A percentile compares a stretch with the other conserved stretches of the same genome.
These are phyloP conservation scores for Gonapodya sp. DNA, from an alignment of 192 early-diverging fungal species.

Conservation along the genomic window DNA sequence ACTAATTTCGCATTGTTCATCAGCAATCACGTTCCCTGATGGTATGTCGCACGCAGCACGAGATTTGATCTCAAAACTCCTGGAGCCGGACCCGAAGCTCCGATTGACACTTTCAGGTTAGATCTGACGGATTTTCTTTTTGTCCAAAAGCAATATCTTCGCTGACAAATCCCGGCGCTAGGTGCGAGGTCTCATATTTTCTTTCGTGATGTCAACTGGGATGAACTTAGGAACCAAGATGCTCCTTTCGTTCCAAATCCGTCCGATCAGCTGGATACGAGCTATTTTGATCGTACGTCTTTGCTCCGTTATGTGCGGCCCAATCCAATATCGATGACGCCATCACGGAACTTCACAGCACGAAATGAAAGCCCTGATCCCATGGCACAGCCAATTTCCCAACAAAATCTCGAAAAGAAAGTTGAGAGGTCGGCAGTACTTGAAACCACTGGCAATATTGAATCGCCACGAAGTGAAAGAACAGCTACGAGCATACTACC, in stretches of 20 bases:
- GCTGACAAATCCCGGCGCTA: conserved; percentile 30
- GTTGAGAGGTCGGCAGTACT: too few species aligned
- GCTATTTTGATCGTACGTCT: conserved; percentile 75
- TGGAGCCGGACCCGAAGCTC: conserved; percentile 61
- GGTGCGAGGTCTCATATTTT: conserved; percentile 63
- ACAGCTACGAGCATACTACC: too few species aligned
- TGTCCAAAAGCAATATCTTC: conserved; percentile 34
- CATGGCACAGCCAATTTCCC: background rate
- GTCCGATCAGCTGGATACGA: conserved; percentile 73
- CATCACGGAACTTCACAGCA: too few species aligned
- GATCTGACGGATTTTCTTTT: conserved; percentile 45
- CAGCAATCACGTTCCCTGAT: background rate
- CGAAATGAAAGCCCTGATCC: conserved; percentile 64
- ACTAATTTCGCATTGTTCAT: too few species aligned
- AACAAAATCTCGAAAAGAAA: background rate
- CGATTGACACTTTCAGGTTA: conserved; percentile 26
- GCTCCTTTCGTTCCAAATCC: conserved; percentile 80
- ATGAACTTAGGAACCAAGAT: conserved; percentile 58
- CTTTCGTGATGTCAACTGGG: conserved; percentile 69
- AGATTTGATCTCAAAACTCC: conserved; percentile 62
- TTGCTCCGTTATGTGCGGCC: too few species aligned
- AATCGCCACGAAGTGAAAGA: too few species aligned
- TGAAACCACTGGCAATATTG: too few species aligned
- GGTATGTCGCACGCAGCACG: conserved; percentile 47
- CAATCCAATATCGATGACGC: too few species aligned